Evolutionary conservation across 345 rosid species (phyloP), one percentile per base, ranked within the genome.

Genomic region (Lepidium aucheri): DNA sequence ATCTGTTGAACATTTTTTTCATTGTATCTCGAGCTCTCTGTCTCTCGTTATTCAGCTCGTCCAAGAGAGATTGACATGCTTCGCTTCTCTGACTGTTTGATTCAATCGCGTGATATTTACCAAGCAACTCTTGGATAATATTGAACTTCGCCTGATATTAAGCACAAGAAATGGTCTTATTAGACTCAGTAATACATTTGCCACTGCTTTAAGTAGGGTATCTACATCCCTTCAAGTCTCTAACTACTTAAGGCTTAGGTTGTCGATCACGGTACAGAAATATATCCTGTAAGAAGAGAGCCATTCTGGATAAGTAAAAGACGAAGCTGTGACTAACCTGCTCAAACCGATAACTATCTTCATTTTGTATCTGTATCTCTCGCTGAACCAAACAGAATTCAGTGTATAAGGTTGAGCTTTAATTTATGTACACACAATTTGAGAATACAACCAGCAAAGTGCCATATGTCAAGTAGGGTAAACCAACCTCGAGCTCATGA

Each of bases 111-210:
- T 88, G 97, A 75, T 83, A 84, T 74, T 69, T 83, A 56, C 98
- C 98, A 3, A 93, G 97, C 58, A 93, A 74, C 73, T 93, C 98
- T 81, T 90, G 98, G 64, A 88, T 79, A 53, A 90, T 90, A 76
- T 93, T 91, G 74, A 90, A 90, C 68, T 93, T 93, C 13, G 97
- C 97, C 98, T 90, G 84, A 63, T 53, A 18, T 16, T 35, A 15
- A 57, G 32, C 55, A 63, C 6, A 57, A 64, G 38, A 13, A 40
- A 35, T 50, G 8, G 13, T 64, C 47, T 40, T 24, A 49, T 53
- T 11, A 14, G 38, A 30, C 59, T 4, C 1, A 24, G 18, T 14
- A 34, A 67, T 45, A 58, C 51, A n/a, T n/a, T n/a, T n/a, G n/a
- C n/a, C 36, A 20, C 38, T 42, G 43, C 41, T 14, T 55, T 2